Conservation (phyloP, 2,329 filamentous ascomycete species). For the Mycogone perniciosa region DNA sequence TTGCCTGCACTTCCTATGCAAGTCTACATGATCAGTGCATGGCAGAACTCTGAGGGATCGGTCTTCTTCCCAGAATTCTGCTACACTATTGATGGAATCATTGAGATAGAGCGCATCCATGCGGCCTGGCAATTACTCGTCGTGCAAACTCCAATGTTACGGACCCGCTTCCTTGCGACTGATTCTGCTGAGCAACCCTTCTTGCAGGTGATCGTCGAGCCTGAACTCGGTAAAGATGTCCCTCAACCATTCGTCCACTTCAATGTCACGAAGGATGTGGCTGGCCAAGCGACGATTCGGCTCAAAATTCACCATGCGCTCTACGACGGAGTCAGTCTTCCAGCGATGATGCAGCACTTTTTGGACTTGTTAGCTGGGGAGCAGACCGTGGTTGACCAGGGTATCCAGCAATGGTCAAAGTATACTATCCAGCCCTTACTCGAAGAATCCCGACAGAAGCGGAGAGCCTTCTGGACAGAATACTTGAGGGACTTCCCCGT, state of each 20-base stretch:
- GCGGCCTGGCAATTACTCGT: conserved; percentile 58
- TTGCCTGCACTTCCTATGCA: conserved; percentile 73
- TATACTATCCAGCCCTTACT: conserved; percentile 15
- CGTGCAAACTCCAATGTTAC: conserved; percentile 53
- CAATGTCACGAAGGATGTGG: neutral
- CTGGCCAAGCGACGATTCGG: conserved; percentile 28
- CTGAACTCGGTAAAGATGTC: neutral
- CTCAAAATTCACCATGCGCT: conserved; percentile 76
- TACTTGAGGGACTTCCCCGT: conserved; percentile 28
- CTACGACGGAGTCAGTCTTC: conserved; percentile 79
- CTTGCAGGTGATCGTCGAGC: conserved; percentile 53
- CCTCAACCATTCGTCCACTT: neutral
- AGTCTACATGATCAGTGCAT: conserved; percentile 70
- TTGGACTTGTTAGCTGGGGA: conserved; percentile 13
- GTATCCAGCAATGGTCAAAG: conserved; percentile 22
- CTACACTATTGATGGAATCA: conserved; percentile 43
- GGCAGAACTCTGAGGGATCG: conserved; percentile 59
- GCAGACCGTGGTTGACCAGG: neutral
- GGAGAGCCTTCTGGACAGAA: conserved; percentile 35
- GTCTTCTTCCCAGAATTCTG: conserved; percentile 71
- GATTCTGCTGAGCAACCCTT: conserved; percentile 43
- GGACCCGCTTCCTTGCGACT: conserved; percentile 59
- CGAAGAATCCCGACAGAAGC: conserved; percentile 7
- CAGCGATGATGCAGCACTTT: conserved; percentile 47
- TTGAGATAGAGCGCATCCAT: conserved; percentile 38